These are phyloP conservation scores for Pythium sp. DNA, from an alignment of 352 stramenopile genomes.

Conservation along the genomic window DNA sequence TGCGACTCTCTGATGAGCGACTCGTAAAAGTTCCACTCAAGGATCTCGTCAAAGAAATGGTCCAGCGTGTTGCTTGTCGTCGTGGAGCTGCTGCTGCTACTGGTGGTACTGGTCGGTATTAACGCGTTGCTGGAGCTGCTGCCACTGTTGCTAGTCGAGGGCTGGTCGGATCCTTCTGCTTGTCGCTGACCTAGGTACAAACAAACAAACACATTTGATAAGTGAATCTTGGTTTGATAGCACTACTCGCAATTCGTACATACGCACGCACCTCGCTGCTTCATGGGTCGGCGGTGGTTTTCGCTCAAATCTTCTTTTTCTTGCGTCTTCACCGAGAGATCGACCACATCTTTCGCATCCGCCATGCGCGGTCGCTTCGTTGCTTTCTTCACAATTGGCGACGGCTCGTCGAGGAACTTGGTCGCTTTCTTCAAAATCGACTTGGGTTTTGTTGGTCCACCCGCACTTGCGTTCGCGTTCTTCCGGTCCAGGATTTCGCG, in stretches of 20 bases:
- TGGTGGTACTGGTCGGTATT: background rate
- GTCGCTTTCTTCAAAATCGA: conserved; percentile 38
- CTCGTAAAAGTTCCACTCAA: conserved; percentile 80
- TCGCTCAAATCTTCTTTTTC: conserved; percentile 35
- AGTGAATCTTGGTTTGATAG: background rate
- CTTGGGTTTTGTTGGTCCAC: conserved; percentile 19
- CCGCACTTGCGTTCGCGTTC: conserved; percentile 6
- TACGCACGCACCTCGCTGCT: conserved; percentile 35
- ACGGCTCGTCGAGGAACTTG: conserved; percentile 18
- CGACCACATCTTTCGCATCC: conserved; percentile 21
- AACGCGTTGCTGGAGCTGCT: conserved; percentile 18
- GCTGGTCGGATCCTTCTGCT: conserved; percentile 17
- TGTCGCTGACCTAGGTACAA: conserved; percentile 2
- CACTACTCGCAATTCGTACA: background rate
- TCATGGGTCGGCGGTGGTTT: conserved; percentile 62
- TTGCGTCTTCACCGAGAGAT: conserved; percentile 5
- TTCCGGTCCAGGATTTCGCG: conserved; percentile 10
- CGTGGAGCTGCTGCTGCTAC: conserved; percentile 8
- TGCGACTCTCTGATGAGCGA: conserved; percentile 52
- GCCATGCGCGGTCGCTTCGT: conserved; percentile 11
- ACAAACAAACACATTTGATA: background rate
- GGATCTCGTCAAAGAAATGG: conserved; percentile 83
- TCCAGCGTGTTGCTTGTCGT: conserved; percentile 61
- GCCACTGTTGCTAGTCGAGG: conserved; percentile 7
- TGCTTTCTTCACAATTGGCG: conserved; percentile 7